Evolutionary conservation across 73 alveolate species (phyloP).

Genomic region (Paramecium sexaurelia): DNA sequence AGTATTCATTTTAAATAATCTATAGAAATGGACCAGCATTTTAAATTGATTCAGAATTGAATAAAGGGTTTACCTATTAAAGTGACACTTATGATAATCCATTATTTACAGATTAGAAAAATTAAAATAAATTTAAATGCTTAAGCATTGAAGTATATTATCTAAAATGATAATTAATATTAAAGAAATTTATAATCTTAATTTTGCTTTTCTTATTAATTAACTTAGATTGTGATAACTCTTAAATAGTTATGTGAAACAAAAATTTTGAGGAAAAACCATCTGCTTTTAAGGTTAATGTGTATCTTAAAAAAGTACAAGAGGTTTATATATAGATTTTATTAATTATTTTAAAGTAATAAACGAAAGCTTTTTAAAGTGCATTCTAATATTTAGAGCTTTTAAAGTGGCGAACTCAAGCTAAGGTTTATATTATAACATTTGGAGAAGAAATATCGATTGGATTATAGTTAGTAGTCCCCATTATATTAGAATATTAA

Average conservation of each 20-base stretch:
- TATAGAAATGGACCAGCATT: constrained; percentile 61
- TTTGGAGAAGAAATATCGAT: no score
- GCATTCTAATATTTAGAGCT: not conserved
- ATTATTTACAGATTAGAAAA: not conserved
- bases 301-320: not conserved
- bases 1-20: not conserved
- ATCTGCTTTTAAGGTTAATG: not conserved
- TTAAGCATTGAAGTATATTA: not conserved
- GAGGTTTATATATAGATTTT: not conserved
- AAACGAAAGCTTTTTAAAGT: not conserved
- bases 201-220: not conserved
- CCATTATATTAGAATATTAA: no score
- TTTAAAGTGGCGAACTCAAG: no score
- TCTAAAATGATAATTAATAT: not conserved
- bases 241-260: not conserved
- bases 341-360: not conserved
- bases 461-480: no score
- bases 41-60: constrained; percentile 56
- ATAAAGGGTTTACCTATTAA: constrained; percentile 49
- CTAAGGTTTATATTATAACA: no score
- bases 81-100: constrained; percentile 36
- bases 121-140: not conserved
- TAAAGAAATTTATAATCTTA: not conserved
- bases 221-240: not conserved
- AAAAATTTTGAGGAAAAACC: not conserved